These are phyloP conservation scores for Datisca glomerata DNA, from an alignment of 306 rosid genomes.

Conservation along the genomic window DNA sequence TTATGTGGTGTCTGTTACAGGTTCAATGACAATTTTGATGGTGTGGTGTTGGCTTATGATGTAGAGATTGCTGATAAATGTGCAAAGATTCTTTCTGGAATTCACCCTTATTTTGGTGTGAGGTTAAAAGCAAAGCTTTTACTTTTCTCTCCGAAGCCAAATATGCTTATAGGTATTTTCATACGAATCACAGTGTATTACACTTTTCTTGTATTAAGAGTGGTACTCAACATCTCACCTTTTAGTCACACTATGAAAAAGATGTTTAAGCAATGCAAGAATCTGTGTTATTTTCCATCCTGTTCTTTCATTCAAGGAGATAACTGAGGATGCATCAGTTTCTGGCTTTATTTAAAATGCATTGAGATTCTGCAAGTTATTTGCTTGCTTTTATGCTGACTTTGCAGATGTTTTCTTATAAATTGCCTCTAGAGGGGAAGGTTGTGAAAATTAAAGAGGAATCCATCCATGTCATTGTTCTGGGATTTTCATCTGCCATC, in stretches of 20 bases:
- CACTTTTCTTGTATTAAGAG: too few species aligned
- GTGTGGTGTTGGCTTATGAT: conserved; percentile 68
- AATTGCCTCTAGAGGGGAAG: conserved; percentile 54
- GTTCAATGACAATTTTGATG: conserved; percentile 54
- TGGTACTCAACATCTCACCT: too few species aligned
- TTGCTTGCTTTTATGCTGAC: not conserved
- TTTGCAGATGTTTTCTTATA: conserved; percentile 11
- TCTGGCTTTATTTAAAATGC: too few species aligned
- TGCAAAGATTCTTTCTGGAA: conserved; percentile 34
- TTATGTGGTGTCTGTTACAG: conserved; percentile 24
- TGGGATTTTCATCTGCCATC: conserved; percentile 61
- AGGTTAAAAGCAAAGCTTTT: conserved; percentile 38
- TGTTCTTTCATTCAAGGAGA: too few species aligned
- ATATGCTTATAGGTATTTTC: conserved; percentile 68
- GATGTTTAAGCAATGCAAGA: too few species aligned
- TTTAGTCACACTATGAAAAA: too few species aligned
- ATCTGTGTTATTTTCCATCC: too few species aligned
- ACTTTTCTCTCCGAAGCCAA: conserved; percentile 71
- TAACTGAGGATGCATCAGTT: too few species aligned
- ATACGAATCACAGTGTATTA: too few species aligned
- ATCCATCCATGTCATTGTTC: conserved; percentile 59
- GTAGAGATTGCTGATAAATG: conserved; percentile 30
- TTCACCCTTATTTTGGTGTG: conserved; percentile 56
- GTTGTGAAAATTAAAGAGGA: conserved; percentile 58
- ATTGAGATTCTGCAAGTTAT: not conserved